Evolutionary conservation across 2,329 filamentous ascomycete genomes (phyloP).

Genomic region (Xylariaceae sp.): DNA sequence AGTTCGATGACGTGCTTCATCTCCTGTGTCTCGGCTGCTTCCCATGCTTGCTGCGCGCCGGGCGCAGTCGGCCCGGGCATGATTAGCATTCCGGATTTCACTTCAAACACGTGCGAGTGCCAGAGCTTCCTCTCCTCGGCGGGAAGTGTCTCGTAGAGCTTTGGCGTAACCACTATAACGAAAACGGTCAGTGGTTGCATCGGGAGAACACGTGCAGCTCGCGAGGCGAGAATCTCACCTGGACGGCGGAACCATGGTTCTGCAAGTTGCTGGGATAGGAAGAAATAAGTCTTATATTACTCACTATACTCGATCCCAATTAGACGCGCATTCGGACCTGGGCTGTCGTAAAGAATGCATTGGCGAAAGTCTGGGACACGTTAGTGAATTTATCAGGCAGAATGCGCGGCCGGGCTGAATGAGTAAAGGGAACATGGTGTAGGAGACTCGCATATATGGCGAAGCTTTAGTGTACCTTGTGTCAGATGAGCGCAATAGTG

Average conservation of each 20-base stretch:
- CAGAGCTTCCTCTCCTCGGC: constrained; percentile 74
- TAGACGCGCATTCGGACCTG: constrained; percentile 69
- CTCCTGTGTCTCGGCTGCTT: constrained; percentile 76
- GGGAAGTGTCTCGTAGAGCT: constrained; percentile 70
- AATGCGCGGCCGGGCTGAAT: too few relatives aligned
- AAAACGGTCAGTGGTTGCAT: too few relatives aligned
- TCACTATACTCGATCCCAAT: constrained; percentile 90
- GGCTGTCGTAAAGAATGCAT: constrained; percentile 82
- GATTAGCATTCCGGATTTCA: constrained; percentile 79
- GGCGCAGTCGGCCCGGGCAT: constrained; percentile 65
- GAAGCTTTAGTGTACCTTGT: constrained; percentile 56
- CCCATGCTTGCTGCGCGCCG: constrained; percentile 69
- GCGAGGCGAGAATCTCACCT: too few relatives aligned
- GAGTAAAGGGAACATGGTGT: too few relatives aligned
- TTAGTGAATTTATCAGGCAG: too few relatives aligned
- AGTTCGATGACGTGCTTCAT: constrained; percentile 77
- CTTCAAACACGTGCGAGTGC: constrained; percentile 79
- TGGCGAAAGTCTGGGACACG: constrained; percentile 70
- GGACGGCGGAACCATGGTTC: too few relatives aligned
- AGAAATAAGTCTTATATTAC: too few relatives aligned
- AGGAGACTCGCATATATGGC: too few relatives aligned
- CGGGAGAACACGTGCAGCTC: too few relatives aligned
- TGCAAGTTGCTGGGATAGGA: too few relatives aligned
- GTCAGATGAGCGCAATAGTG: constrained; percentile 85
- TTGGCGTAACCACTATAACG: constrained; percentile 78